Evolutionary conservation across 2,329 filamentous ascomycete genomes (phyloP), one percentile per base, ranked within the genome.

Genomic region (Fusarium sp.): DNA sequence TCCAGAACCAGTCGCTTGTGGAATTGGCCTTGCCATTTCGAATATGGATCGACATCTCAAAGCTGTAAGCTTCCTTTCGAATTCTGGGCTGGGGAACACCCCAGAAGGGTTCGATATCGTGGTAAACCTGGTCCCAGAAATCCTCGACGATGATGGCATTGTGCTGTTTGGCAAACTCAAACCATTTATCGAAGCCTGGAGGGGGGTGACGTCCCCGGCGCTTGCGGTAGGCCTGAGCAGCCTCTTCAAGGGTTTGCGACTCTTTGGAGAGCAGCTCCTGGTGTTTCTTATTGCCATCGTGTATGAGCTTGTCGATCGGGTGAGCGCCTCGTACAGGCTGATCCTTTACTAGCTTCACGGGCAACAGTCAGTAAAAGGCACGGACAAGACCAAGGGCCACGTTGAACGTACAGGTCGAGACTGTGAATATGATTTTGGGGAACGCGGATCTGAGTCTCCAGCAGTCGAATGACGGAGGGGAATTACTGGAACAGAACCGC

Each of bases 101-200:
- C 84, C 84, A 86, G 65, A 85, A 85, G 2, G 84, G 83, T 45
- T 83, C 78, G 11, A 88, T 73, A 63, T 89, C 86, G 61, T 86
- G 80, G 74, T 87, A 85, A 49, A 89, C 83, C 60, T 86, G 85
- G 65, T 88, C 84, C 73, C 88, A 89, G 66, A 88, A 89, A 45
- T 85, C 83, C 65, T 89, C 87, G 10, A 89, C 77, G 11, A 88
- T 79, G 53, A 88, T 69, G 19, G 83, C 82, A 28, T 84, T 77
- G 47, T 80, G 77, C 19, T 81, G 75, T 28, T 74, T 72, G 9
- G 87, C 86, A 61, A 85, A 87, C 24, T 77, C 74, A 70, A 83
- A 85, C 86, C 87, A 89, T 31, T 80, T 76, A 58, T 85, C 80
- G 66, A 89, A 89, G 19, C 83, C 84, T 1, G 87, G 87, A 3